Evolutionary conservation across 164 flowering plant genomes (phyloP), one percentile per base, ranked within the genome.

Genomic region (Macadamia tetraphylla): DNA sequence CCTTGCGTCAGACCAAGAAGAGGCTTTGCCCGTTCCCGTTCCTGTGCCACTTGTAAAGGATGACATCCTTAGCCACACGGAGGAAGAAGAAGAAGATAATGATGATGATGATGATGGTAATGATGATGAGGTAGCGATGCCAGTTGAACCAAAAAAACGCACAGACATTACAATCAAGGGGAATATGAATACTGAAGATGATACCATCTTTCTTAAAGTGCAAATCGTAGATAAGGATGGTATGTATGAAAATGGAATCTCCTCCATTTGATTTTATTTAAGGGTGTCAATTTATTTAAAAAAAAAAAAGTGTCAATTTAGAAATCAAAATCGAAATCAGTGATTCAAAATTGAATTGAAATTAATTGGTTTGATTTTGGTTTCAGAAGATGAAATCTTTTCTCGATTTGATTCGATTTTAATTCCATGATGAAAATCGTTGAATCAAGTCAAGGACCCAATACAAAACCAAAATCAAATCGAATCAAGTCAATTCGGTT

Each of bases 131-230:
- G 32, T 40, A 15, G 61, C 63, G 5, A 43, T 67, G 15, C 58
- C 40, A 43, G 56, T 32, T 63, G 66, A 72, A 48, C 71, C 71
- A 14, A 42, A 58, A 9, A 76, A 72, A 69, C 77, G 63, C 53
- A 86, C 86, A 4, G 77, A 86, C 62, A 83, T 92, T 89, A 82
- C 83, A 23, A 87, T 92, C 64, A 85, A 92, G 0, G 97, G 97
- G 58, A 83, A 79, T 12, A 77, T 89, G 83, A 83, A 88, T 65
- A 77, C 81, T 0, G 87, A 88, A 40, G 87, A 86, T 43, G 84
- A 88, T 59, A 77, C 89, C 44, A 84, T 89, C 58, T 85, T 79
- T 67, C 91, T 92, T 67, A 84, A 84, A 85, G 92, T 92, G 3
- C 87, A 85, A 63, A 85, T 92, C 57, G 79, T 85, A 29, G 82